Conservation (phyloP, 352 stramenopile species). For the Achlya hypogyna region DNA sequence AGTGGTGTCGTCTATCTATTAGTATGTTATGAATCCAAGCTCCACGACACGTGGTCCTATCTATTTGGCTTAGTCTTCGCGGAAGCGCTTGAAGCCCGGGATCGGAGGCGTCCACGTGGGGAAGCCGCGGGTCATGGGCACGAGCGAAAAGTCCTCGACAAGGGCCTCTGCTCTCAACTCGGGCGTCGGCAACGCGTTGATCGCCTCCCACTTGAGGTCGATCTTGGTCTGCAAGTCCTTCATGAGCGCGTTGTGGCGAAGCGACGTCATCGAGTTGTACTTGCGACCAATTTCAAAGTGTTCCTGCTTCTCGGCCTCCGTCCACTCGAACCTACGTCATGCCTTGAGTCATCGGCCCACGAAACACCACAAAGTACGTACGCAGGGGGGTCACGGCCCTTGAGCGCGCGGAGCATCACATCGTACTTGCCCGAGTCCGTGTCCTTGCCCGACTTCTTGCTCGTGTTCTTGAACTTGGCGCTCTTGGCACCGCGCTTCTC, state of each 20-base stretch:
- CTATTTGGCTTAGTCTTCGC: constrained; percentile 26
- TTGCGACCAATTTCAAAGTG: constrained; percentile 71
- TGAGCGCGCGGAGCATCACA: constrained; percentile 73
- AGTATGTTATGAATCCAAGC: constrained; percentile 3
- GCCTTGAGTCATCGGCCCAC: neutral
- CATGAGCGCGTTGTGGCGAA: constrained; percentile 84
- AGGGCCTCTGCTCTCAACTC: constrained; percentile 74
- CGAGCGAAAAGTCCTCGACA: constrained; percentile 48
- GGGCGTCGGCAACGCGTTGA: constrained; percentile 66
- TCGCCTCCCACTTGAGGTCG: constrained; percentile 85
- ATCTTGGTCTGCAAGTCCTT: constrained; percentile 87
- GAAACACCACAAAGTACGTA: constrained; percentile 29
- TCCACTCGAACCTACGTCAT: constrained; percentile 53
- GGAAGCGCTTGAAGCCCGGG: constrained; percentile 71
- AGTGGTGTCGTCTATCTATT: neutral
- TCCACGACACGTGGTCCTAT: neutral
- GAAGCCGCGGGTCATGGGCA: constrained; percentile 60
- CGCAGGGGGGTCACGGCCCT: constrained; percentile 63
- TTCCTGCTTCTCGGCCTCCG: constrained; percentile 64
- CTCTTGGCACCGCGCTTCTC: neutral
- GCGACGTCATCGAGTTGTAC: constrained; percentile 72
- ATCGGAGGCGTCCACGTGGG: constrained; percentile 83
- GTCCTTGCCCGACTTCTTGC: constrained; percentile 38
- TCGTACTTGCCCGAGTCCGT: constrained; percentile 65
- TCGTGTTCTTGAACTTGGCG: constrained; percentile 29